A percentile compares a stretch with the other conserved stretches of the same genome.
phyloP scores from a whole-genome alignment of 345 rosid species.

The Syzygium jambos region DNA sequence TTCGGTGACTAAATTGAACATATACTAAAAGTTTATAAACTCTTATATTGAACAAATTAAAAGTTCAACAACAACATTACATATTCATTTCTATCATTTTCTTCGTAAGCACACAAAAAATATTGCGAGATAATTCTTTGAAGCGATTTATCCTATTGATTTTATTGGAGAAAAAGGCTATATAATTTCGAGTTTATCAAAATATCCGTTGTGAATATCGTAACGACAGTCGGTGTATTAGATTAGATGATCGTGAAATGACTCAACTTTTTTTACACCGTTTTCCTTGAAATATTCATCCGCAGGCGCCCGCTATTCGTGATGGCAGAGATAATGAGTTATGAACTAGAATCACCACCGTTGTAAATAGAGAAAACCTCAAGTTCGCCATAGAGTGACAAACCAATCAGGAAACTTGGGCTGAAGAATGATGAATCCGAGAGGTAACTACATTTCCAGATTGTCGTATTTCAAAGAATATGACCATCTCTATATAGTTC shows the following conservation, averaged over 20 bases:
- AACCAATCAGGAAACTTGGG: not conserved
- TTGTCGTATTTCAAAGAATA: not conserved
- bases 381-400: not conserved
- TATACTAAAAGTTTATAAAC: fast-evolving
- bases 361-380: not conserved
- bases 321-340: not conserved
- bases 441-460: not conserved
- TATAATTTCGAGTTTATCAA: not conserved
- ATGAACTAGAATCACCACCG: not conserved
- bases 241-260: not conserved
- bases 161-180: not conserved
- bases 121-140: not conserved
- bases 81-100: not conserved
- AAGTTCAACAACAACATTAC: fast-evolving
- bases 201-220: not conserved
- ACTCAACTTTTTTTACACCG: not conserved
- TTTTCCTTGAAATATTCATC: not conserved
- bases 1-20: no score
- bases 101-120: not conserved
- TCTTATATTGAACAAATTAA: no score
- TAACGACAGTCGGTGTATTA: not conserved
- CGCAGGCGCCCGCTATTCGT: not conserved
- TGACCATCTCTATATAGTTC: not conserved
- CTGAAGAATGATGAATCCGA: not conserved
- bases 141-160: not conserved